These are phyloP conservation scores for Cadophora gregata DNA, from an alignment of 2,329 filamentous ascomycete genomes.

Conservation along the genomic window DNA sequence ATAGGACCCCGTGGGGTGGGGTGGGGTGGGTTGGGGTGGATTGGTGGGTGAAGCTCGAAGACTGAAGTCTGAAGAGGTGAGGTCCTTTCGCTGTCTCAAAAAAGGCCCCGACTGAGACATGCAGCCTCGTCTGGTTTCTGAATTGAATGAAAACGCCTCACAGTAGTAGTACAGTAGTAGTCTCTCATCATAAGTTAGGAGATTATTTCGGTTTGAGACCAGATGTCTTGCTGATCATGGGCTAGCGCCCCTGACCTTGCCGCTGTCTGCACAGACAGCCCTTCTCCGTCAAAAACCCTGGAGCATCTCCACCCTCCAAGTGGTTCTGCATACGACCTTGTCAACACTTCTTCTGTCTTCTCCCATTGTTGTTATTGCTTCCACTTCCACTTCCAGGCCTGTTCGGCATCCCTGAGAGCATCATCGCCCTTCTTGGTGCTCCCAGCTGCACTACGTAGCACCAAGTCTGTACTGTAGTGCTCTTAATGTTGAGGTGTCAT, in stretches of 20 bases:
- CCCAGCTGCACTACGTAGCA: not conserved
- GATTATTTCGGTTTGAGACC: conserved; percentile 9
- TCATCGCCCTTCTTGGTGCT: not conserved
- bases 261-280: conserved; percentile 27
- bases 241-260: conserved; percentile 22
- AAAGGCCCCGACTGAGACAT: conserved; percentile 22
- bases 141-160: not conserved
- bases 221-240: conserved; percentile 19
- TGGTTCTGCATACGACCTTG: conserved; percentile 24
- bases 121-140: conserved; percentile 27
- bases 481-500: not conserved
- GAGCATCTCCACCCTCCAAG: conserved; percentile 23
- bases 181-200: conserved; percentile 1
- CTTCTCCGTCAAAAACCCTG: conserved; percentile 25
- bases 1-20: conserved; percentile 3
- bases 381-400: conserved; percentile 11
- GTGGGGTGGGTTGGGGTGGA: no score
- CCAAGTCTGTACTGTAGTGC: not conserved
- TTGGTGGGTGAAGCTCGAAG: no score
- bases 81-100: conserved; percentile 7
- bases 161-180: no score
- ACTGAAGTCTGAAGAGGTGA: no score
- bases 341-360: conserved; percentile 16
- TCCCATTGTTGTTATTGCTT: no score
- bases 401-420: not conserved